A percentile compares a stretch with the other conserved stretches of the same genome.
These are phyloP conservation scores for Meyerozyma sp. DNA, from an alignment of 1,139 yeast species.

Conservation along the genomic window DNA sequence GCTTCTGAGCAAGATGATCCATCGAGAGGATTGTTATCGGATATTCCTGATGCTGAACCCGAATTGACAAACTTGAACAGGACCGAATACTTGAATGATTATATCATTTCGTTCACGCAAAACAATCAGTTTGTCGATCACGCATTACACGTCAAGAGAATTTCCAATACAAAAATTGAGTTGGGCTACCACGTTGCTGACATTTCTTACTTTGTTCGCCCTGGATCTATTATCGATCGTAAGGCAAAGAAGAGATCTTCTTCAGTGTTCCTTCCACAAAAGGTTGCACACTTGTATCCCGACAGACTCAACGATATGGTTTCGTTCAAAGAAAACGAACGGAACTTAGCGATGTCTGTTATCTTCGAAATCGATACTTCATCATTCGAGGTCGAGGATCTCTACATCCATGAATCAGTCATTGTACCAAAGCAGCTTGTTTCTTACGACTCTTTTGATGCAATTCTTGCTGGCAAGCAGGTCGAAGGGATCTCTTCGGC, in stretches of 20 bases:
- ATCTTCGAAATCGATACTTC: slow-evolving; percentile 75
- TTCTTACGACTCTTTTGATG: slow-evolving; percentile 49
- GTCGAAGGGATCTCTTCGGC: slow-evolving; percentile 45
- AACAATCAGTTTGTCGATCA: slow-evolving; percentile 62
- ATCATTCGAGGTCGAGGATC: slow-evolving; percentile 68
- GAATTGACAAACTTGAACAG: slow-evolving; percentile 39
- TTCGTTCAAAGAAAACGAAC: slow-evolving; percentile 58
- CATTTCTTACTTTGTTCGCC: slow-evolving; percentile 62
- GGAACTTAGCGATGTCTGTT: slow-evolving; percentile 70
- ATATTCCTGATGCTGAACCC: slow-evolving; percentile 32
- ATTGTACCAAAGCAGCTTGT: slow-evolving; percentile 57
- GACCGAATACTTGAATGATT: slow-evolving; percentile 55
- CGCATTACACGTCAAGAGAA: slow-evolving; percentile 69
- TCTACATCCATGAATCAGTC: slow-evolving; percentile 72
- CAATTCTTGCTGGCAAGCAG: slow-evolving; percentile 32
- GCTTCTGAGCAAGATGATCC: slow-evolving; percentile 21
- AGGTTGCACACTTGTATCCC: slow-evolving; percentile 66
- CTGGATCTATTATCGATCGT: slow-evolving; percentile 75
- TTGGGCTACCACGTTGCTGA: slow-evolving; percentile 80
- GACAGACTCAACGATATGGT: slow-evolving; percentile 51
- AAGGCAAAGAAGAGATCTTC: slow-evolving; percentile 89
- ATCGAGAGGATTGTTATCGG: slow-evolving; percentile 16
- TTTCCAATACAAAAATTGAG: slow-evolving; percentile 57
- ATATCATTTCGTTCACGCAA: slow-evolving; percentile 62
- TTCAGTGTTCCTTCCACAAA: slow-evolving; percentile 87